A percentile compares a stretch with the other conserved stretches of the same genome.
phyloP scores from a whole-genome alignment of 2,329 filamentous ascomycete genomes.

The Teratosphaeria gauchensis region DNA sequence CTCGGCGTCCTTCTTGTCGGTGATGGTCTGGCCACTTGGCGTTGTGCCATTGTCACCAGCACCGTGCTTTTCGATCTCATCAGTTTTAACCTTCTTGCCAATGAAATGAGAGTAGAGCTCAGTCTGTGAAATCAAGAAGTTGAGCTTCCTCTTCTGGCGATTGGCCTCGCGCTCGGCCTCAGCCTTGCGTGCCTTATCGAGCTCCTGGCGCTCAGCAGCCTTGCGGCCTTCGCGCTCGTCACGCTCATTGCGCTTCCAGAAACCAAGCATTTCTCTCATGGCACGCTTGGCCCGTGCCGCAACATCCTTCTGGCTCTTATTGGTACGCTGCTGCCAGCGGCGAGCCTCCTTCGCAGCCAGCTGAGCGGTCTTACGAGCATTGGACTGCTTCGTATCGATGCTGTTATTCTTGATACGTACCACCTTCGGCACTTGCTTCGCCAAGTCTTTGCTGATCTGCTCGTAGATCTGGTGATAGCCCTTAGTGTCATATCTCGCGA shows the following conservation, averaged over 20 bases:
- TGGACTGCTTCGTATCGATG: conserved; percentile 79
- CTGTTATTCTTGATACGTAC: conserved; percentile 81
- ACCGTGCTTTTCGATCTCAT: conserved; percentile 83
- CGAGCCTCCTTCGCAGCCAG: conserved; percentile 94
- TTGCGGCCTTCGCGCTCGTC: conserved; percentile 93
- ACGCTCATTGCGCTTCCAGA: conserved; percentile 98
- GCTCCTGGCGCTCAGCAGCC: conserved; percentile 86
- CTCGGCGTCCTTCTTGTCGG: conserved; percentile 28
- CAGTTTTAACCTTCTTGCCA: conserved; percentile 97
- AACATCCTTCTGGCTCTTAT: conserved; percentile 97
- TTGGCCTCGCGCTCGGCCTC: conserved; percentile 97
- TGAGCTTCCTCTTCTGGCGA: conserved; percentile 94
- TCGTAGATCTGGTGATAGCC: conserved; percentile 96
- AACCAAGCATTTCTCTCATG: conserved; percentile 99
- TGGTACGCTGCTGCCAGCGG: conserved; percentile 92
- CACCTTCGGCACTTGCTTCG: conserved; percentile 85
- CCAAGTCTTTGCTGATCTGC: conserved; percentile 92
- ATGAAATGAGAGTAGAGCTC: conserved; percentile 99
- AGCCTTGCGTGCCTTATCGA: conserved; percentile 92
- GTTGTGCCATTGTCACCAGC: conserved; percentile 63
- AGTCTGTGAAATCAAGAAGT: conserved; percentile 97
- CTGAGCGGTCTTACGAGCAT: conserved; percentile 94
- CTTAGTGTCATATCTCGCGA: conserved; percentile 28
- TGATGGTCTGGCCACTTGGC: conserved; percentile 41
- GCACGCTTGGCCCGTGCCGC: conserved; percentile 94